Evolutionary conservation across 2,329 filamentous ascomycete species (phyloP), one percentile per base, ranked within the genome.

Genomic region (Aspergillus oerlinghausenensis): DNA sequence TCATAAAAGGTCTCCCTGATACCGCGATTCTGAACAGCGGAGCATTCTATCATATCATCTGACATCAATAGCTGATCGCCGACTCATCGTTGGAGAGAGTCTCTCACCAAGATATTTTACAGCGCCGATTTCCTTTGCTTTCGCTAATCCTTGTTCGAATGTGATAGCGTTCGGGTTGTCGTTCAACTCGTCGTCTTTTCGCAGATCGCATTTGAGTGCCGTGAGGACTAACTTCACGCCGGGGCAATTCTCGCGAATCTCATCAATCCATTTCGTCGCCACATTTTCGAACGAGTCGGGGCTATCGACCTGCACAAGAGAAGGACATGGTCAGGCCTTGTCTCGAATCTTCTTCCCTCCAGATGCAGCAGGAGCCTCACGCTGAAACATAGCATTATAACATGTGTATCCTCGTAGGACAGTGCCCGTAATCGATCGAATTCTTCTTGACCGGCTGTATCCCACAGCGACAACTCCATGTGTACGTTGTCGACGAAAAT

Each of bases 1-100:
- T 99, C 94, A 43, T 94, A 97, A 70, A 99, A 99, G 47, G 94
- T 94, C 77, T 99, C 94, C 76, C 97, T 97, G 70, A 99, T 95
- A 59, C 94, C 94, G 51, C 94, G 86, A 77, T 99, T 99, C 77
- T 92, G 88, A 87, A 97, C 97, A 56, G 94, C 94, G 40, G 94
- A 97, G 80, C 94, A 99, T 81, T 99, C 94, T 88, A 67, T 49
- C n/a, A 49, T 32, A 58, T 19, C 40, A 43, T 43, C 43, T 21
- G 45, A n/a, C 42, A 38, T 42, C 23, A 49, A 21, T 38, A 40
- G 53, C 21, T 29, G 10, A 45, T 50, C 26, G 32, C 40, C 10
- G 40, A 26, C 21, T 23, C 9, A 21, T 38, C n/a, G 38, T 11
- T 7, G 23, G 25, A 50, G 49, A 54, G 49, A 54, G 5, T 23